Conservation (phyloP, 306 rosid genomes). For the Ormosia emarginata region DNA sequence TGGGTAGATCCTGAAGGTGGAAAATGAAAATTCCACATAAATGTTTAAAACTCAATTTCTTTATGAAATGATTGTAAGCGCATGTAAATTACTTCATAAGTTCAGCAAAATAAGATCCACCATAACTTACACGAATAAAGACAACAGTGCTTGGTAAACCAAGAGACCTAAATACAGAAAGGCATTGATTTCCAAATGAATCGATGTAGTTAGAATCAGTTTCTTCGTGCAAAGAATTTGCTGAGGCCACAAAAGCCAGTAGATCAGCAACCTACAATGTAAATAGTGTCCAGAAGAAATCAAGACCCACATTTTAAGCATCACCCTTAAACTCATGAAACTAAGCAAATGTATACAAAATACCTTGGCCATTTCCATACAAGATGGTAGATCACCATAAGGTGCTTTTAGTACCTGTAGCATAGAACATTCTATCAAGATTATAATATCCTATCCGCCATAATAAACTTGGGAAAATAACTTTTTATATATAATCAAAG, state of each 20-base stretch:
- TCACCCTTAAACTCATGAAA: background rate
- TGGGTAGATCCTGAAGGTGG: conserved; percentile 66
- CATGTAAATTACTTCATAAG: background rate
- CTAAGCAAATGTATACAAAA: background rate
- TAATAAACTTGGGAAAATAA: background rate
- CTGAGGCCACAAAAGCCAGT: conserved; percentile 81
- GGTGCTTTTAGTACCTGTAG: conserved; percentile 84
- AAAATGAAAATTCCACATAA: background rate
- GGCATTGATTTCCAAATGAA: conserved; percentile 89
- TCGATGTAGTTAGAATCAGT: conserved; percentile 62
- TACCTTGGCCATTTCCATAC: conserved; percentile 98
- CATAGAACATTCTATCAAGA: conserved; percentile 1
- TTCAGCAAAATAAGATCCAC: conserved; percentile 1
- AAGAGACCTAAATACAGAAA: conserved; percentile 83
- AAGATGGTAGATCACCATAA: conserved; percentile 69
- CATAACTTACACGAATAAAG: conserved; percentile 75
- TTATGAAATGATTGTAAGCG: background rate
- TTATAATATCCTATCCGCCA: background rate
- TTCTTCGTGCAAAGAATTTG: conserved; percentile 45
- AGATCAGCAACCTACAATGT: conserved; percentile 80
- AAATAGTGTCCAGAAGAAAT: background rate
- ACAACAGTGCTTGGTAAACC: conserved; percentile 93
- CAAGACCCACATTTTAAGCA: background rate
- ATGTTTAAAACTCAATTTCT: conserved; percentile 1
- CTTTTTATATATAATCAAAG: background rate